A percentile compares a stretch with the other conserved stretches of the same genome.
phyloP scores from a whole-genome alignment of 805 yeast species.

The Candida ascalaphidarum region DNA sequence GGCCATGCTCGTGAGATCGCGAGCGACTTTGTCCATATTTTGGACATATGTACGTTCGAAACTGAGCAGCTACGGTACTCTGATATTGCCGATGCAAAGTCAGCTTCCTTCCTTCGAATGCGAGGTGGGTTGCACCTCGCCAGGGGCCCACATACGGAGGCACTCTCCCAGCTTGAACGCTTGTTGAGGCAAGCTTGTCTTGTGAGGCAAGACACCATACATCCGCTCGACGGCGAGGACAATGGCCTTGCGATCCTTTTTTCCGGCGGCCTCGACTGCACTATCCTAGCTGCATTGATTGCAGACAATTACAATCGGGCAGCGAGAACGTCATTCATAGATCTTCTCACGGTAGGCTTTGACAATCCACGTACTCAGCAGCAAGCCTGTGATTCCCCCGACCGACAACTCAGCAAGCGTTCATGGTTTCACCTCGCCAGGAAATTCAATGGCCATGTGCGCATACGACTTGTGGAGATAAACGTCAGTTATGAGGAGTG shows the following conservation, averaged over 20 bases:
- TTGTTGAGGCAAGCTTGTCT: conserved; percentile 31
- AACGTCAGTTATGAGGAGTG: conserved; percentile 69
- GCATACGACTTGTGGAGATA: conserved; percentile 54
- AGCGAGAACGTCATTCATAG: conserved; percentile 27
- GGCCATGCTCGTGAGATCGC: too few species aligned
- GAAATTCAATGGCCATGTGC: conserved; percentile 24
- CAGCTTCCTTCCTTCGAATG: too few species aligned
- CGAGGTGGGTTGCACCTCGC: too few species aligned
- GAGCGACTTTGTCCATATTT: conserved; percentile 42
- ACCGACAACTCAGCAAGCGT: conserved; percentile 62
- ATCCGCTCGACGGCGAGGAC: conserved; percentile 37
- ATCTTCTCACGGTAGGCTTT: conserved; percentile 87
- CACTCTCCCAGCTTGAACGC: conserved; percentile 7
- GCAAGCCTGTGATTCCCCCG: conserved; percentile 68
- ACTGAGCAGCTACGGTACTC: conserved; percentile 1
- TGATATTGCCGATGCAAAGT: too few species aligned
- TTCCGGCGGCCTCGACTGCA: conserved; percentile 95
- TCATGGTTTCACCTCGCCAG: conserved; percentile 48
- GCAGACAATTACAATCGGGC: conserved; percentile 12
- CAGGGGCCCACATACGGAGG: neutral
- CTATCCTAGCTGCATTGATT: conserved; percentile 57
- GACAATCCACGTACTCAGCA: conserved; percentile 75
- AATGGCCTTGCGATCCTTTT: conserved; percentile 55
- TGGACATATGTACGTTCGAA: conserved; percentile 14
- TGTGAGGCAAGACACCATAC: conserved; percentile 50